phyloP scores from a whole-genome alignment of 306 rosid species.

The Carpinus fangiana region DNA sequence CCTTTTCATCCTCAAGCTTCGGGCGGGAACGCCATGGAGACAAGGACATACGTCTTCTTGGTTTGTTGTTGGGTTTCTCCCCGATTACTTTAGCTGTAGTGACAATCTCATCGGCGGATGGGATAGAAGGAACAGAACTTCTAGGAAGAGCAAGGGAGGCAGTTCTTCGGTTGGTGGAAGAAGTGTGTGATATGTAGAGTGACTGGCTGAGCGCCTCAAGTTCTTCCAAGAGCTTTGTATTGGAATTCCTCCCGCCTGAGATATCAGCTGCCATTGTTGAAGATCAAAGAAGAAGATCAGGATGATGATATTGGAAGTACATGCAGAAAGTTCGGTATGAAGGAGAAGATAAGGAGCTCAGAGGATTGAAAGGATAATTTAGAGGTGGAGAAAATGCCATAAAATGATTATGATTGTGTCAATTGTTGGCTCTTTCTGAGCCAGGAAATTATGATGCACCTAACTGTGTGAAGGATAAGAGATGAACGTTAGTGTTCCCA shows the following conservation, averaged over 20 bases:
- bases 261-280: constrained; percentile 53
- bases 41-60: constrained; percentile 75
- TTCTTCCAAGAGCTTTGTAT: constrained; percentile 72
- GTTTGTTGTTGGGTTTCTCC: constrained; percentile 33
- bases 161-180: constrained; percentile 64
- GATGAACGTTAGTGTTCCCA: constrained; percentile 39
- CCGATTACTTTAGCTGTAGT: constrained; percentile 24
- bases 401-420: constrained; percentile 28
- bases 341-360: constrained; percentile 32
- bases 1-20: constrained; percentile 45
- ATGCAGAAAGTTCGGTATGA: constrained; percentile 10
- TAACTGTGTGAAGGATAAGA: constrained; percentile 51
- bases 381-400: constrained; percentile 39
- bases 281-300: neutral
- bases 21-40: constrained; percentile 86
- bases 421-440: constrained; percentile 46
- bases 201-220: constrained; percentile 82
- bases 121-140: constrained; percentile 51
- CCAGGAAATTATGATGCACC: constrained; percentile 46
- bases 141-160: constrained; percentile 91
- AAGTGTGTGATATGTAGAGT: constrained; percentile 67
- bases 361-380: constrained; percentile 21
- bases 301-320: neutral
- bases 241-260: constrained; percentile 49
- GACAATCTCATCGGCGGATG: constrained; percentile 42